A percentile compares a stretch with the other conserved stretches of the same genome.
Evolutionary conservation across 306 rosid species (phyloP).

Genomic region (Citrullus mucosospermus): DNA sequence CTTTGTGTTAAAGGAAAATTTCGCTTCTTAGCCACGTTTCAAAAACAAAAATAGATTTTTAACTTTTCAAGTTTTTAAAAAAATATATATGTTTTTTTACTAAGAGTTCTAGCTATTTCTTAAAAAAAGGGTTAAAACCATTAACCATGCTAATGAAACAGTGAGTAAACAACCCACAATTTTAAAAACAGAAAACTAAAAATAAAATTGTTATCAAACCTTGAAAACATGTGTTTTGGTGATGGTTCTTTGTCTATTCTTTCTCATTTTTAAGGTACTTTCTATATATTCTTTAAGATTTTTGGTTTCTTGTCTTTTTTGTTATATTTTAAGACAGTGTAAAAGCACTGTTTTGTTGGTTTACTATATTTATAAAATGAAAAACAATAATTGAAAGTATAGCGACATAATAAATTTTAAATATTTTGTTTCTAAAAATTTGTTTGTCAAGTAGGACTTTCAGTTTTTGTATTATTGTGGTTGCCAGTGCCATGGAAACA

Average conservation of each 20-base stretch:
- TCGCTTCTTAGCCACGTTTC: no score
- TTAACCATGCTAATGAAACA: no score
- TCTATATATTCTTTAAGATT: neutral
- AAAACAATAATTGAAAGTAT: neutral
- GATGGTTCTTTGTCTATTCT: neutral
- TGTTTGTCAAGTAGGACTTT: neutral
- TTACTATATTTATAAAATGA: neutral
- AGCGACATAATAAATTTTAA: neutral
- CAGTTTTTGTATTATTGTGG: neutral
- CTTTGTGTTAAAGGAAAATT: no score
- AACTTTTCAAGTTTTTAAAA: no score
- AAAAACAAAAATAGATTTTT: no score
- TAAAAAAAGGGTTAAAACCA: no score
- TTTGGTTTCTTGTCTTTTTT: neutral
- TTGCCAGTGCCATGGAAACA: neutral
- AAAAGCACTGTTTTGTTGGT: neutral
- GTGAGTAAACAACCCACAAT: no score
- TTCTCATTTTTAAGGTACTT: neutral
- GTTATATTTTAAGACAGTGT: neutral
- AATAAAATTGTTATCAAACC: no score
- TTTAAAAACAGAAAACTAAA: no score
- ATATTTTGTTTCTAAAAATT: neutral
- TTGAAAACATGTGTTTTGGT: neutral
- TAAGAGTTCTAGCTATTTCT: no score
- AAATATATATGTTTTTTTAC: no score